Percentiles rank a stretch among this genome's conserved stretches.
These are phyloP conservation scores for Psidium friedrichsthalianum DNA, from an alignment of 345 rosid species.

Conservation along the genomic window DNA sequence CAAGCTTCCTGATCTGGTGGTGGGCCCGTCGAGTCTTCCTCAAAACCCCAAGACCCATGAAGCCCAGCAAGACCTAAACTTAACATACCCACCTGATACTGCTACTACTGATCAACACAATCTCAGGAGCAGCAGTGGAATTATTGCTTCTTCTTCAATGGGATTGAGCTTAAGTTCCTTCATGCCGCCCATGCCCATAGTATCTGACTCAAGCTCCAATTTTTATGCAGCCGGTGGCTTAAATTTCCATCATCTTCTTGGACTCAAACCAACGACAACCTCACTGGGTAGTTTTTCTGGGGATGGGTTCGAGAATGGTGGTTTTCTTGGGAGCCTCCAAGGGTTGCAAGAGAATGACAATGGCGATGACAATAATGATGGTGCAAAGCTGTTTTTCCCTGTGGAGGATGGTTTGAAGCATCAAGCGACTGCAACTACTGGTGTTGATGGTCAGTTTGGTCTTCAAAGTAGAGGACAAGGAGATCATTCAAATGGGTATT, in stretches of 20 bases:
- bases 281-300: constrained; percentile 45
- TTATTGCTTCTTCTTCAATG: not conserved
- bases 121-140: constrained; percentile 11
- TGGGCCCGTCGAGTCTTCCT: not conserved
- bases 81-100: constrained; percentile 28
- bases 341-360: constrained; percentile 8
- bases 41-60: constrained; percentile 27
- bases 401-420: constrained; percentile 70
- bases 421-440: not conserved
- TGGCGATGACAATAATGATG: constrained; percentile 6
- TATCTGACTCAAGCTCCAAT: not conserved
- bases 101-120: constrained; percentile 12
- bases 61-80: constrained; percentile 66
- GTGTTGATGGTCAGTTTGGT: not conserved
- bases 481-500: constrained; percentile 55
- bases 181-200: not conserved
- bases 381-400: constrained; percentile 65
- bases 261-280: constrained; percentile 48
- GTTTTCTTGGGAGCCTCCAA: constrained; percentile 20
- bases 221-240: constrained; percentile 37
- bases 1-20: constrained; percentile 45
- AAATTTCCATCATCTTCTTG: constrained; percentile 27
- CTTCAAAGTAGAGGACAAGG: constrained; percentile 24
- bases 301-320: constrained; percentile 57
- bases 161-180: not conserved